These are phyloP conservation scores for Talaromyces thailandensis DNA, from an alignment of 495 filamentous ascomycete genomes.

Conservation along the genomic window DNA sequence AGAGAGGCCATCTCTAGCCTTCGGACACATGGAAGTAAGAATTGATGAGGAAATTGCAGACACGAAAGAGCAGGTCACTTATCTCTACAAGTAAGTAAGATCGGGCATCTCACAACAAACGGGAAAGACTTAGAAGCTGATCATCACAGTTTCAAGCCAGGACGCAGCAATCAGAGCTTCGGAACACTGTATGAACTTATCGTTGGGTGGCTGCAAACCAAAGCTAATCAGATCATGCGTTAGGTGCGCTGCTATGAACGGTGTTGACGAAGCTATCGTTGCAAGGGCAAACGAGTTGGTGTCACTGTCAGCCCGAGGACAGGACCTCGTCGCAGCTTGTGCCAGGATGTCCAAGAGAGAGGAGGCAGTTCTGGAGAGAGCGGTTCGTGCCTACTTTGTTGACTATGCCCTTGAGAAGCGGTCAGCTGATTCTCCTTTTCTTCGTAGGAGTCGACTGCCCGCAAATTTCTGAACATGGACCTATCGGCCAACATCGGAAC, in stretches of 20 bases:
- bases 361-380: conserved; percentile 49
- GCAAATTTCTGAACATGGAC: conserved; percentile 24
- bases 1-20: conserved; percentile 47
- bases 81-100: conserved; percentile 69
- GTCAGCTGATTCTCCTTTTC: not conserved
- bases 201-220: not conserved
- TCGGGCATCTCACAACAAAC: not conserved
- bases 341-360: conserved; percentile 53
- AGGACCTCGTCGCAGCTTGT: conserved; percentile 66
- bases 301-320: conserved; percentile 57
- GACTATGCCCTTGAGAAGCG: not conserved
- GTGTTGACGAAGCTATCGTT: conserved; percentile 63
- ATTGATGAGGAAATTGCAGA: conserved; percentile 51
- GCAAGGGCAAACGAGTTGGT: conserved; percentile 70
- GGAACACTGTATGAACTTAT: conserved; percentile 52
- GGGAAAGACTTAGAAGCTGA: not conserved
- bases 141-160: conserved; percentile 40
- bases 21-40: conserved; percentile 84
- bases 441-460: conserved; percentile 23
- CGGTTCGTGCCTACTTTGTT: conserved; percentile 28
- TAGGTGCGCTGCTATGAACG: conserved; percentile 75
- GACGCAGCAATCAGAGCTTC: conserved; percentile 72
- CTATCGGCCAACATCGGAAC: conserved; percentile 9
- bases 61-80: conserved; percentile 70
- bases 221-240: not conserved